Base-by-base conservation (phyloP, 768 basidiomycete genomes). In the Amanita rubescens region DNA sequence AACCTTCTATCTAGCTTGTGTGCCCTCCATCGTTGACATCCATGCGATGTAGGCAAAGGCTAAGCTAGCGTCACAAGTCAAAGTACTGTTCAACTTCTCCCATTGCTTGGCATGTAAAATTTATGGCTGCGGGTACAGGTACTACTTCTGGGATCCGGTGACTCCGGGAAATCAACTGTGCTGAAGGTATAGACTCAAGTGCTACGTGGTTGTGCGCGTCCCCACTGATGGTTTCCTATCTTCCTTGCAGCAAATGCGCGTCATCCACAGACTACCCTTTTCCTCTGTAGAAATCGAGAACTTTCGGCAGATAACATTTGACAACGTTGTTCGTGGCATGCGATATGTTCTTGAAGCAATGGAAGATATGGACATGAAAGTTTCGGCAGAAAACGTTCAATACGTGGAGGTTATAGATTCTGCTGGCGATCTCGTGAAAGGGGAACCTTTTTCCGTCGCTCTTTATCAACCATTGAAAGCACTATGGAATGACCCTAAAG, bases 141-240 rank as follows among this genome's bases (percentile, higher is more conserved):
- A 14, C 75, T 97, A 47, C 76, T 97, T 22, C 76, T 97, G 35
- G 94, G 94, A 39, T 94, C 94, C 39, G 94, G 94, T 25, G 94
- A 95, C 65, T 90, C 87, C 30, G 94, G 94, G 20, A 97, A 96
- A 69, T 90, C 88, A 5, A 96, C 94, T 8, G 78, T 96, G 62
- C 77, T 94, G 67, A 94, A 93, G 76, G 87, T 86, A 56, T 41
- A 65, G 55, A 25, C 17, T 20, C n/a, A 39, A n/a, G n/a, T n/a
- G n/a, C 8, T 42, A 20, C 27, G 14, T 14, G 32, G 19, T 1
- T 19, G 24, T 52, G 30, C 46, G 38, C 24, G 48, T 48, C 3
- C 27, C 27, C 27, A 8, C 33, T 55, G 32, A 43, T 17, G 24
- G 3, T 1, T 42, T 35, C 15, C 24, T 34, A 44, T 41, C 20